phyloP scores from a whole-genome alignment of 2,329 filamentous ascomycete species.

The Albophoma yamanashiensis region DNA sequence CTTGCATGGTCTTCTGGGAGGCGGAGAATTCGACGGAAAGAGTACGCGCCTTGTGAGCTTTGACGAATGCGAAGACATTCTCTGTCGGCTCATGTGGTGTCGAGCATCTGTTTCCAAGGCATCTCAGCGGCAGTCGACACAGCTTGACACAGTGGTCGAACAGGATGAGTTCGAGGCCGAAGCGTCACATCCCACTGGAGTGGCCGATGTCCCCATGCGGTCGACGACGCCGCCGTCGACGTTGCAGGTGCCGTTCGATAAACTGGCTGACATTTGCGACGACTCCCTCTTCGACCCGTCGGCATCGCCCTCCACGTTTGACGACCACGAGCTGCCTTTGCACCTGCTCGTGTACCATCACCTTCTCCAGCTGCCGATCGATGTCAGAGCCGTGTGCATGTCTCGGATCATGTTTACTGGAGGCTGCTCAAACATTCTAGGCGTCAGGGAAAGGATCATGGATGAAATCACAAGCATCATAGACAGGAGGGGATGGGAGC shows the following conservation, averaged over 20 bases:
- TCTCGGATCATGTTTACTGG: constrained; percentile 80
- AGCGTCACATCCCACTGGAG: constrained; percentile 11
- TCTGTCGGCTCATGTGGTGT: constrained; percentile 72
- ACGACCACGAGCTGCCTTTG: constrained; percentile 78
- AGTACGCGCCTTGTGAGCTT: constrained; percentile 45
- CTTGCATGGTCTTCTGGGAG: constrained; percentile 28
- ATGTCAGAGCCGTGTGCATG: constrained; percentile 79
- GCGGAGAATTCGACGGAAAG: constrained; percentile 17
- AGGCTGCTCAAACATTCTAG: constrained; percentile 67
- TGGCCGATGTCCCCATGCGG: constrained; percentile 32
- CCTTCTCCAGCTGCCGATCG: constrained; percentile 65
- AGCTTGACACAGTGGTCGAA: constrained; percentile 40
- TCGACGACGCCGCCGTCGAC: constrained; percentile 40
- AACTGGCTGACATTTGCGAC: constrained; percentile 66
- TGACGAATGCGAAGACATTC: constrained; percentile 71
- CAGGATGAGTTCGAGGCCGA: constrained; percentile 41
- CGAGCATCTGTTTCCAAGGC: constrained; percentile 19
- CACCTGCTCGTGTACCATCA: constrained; percentile 66
- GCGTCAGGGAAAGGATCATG: constrained; percentile 66
- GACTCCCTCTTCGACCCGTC: constrained; percentile 57
- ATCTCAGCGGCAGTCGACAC: constrained; percentile 25
- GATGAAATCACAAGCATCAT: constrained; percentile 63
- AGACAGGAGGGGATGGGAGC: constrained; percentile 63
- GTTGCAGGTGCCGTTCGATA: constrained; percentile 56
- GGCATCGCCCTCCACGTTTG: constrained; percentile 46